These are phyloP conservation scores for Dittrichia graveolens DNA, from an alignment of 129 eudicot genomes.

Conservation along the genomic window DNA sequence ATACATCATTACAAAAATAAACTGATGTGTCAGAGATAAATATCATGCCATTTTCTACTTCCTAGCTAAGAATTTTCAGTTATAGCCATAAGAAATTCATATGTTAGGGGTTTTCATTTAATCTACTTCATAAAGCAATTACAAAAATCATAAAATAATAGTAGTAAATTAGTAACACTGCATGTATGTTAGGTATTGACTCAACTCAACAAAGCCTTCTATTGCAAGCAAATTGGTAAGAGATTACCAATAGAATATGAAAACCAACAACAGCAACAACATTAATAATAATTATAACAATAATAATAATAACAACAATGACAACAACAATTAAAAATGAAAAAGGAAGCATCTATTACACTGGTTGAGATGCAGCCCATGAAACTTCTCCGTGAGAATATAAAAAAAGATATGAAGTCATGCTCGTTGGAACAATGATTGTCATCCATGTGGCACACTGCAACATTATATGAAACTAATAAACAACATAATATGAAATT, in stretches of 20 bases:
- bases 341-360: conserved; percentile 98
- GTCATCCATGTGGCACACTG: conserved; percentile 99
- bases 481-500: conserved; percentile 18
- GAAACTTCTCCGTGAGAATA: conserved; percentile 97
- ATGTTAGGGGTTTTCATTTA: neutral
- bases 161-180: neutral
- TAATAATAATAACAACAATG: neutral
- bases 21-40: too few species aligned
- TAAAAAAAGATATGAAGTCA: conserved; percentile 97
- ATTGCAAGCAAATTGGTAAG: neutral
- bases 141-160: neutral
- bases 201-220: conserved; percentile 20
- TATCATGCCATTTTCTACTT: too few species aligned
- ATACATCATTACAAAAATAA: too few species aligned
- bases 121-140: neutral
- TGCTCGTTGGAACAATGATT: conserved; percentile 93
- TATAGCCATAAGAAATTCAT: too few species aligned
- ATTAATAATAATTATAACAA: conserved; percentile 18
- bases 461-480: conserved; percentile 34
- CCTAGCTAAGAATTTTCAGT: too few species aligned
- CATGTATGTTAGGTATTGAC: neutral
- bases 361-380: conserved; percentile 99
- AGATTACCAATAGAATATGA: neutral
- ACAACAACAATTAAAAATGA: conserved; percentile 15
- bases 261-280: neutral